Conservation (phyloP, 2,329 filamentous ascomycete species). For the Neofusicoccum cordaticola region DNA sequence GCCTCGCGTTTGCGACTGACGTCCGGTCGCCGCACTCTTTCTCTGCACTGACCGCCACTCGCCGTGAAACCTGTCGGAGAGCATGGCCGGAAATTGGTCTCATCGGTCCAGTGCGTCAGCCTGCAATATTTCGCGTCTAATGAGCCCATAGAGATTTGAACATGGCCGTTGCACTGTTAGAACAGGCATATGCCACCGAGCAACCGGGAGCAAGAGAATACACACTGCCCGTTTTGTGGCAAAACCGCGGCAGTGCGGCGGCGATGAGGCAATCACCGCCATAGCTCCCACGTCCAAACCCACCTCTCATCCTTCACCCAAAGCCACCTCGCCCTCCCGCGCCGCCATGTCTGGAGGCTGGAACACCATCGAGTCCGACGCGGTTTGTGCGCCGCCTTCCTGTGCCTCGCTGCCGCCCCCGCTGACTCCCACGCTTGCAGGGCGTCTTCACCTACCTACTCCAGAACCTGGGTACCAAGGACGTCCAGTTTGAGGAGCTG, state of each 20-base stretch:
- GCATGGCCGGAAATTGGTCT: too few relatives aligned
- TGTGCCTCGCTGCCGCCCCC: not conserved
- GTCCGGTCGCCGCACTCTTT: too few relatives aligned
- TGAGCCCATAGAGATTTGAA: too few relatives aligned
- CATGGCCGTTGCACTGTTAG: too few relatives aligned
- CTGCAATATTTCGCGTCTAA: too few relatives aligned
- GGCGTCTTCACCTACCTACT: constrained; percentile 97
- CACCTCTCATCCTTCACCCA: not conserved
- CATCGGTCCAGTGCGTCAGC: too few relatives aligned
- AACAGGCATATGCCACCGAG: not conserved
- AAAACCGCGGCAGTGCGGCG: not conserved
- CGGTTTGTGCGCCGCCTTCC: constrained; percentile 56
- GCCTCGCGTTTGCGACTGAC: too few relatives aligned
- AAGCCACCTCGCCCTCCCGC: not conserved
- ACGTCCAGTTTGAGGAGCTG: constrained; percentile 96
- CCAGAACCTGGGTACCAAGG: constrained; percentile 84
- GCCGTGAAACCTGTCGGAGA: too few relatives aligned
- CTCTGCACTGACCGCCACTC: too few relatives aligned
- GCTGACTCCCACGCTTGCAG: constrained; percentile 41
- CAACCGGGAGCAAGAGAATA: not conserved
- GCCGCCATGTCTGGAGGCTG: constrained; percentile 63
- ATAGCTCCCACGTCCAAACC: constrained; percentile 4
- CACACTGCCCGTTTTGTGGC: not conserved
- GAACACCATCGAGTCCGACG: constrained; percentile 98
- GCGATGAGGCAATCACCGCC: constrained; percentile 12